Percentiles rank a stretch among this genome's conserved stretches.
phyloP scores from a whole-genome alignment of 2,329 filamentous ascomycete species.

The Penicillium vulpinum region DNA sequence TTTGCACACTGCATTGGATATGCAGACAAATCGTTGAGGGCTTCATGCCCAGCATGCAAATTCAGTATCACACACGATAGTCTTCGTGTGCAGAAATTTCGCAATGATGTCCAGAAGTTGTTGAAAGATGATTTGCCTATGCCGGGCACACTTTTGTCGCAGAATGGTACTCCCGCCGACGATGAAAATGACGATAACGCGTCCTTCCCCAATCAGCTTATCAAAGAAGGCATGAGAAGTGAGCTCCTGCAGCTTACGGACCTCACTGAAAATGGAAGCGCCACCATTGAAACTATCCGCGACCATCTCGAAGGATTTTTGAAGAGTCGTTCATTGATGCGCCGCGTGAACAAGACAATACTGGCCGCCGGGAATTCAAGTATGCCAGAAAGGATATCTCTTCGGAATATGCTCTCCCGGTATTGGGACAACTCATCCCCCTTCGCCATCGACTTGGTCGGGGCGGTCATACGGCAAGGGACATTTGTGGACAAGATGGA shows the following conservation, averaged over 20 bases:
- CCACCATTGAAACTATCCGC: not conserved
- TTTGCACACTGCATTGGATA: constrained; percentile 33
- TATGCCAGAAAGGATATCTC: constrained; percentile 28
- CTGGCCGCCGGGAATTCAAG: constrained; percentile 5
- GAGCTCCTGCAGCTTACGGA: not conserved
- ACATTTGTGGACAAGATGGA: constrained; percentile 63
- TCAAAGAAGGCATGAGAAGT: constrained; percentile 36
- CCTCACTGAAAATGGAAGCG: not conserved
- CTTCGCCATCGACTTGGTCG: constrained; percentile 44
- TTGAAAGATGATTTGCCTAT: constrained; percentile 55
- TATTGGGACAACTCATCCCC: constrained; percentile 46
- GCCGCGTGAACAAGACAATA: constrained; percentile 38
- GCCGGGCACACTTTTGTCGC: constrained; percentile 66
- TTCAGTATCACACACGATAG: constrained; percentile 56
- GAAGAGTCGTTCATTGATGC: not conserved
- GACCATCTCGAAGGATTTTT: not conserved
- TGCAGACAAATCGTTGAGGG: constrained; percentile 49
- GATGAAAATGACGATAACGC: constrained; percentile 21
- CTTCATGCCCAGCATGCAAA: constrained; percentile 55
- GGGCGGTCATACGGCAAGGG: constrained; percentile 47
- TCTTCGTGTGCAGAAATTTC: constrained; percentile 64
- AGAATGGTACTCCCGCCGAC: constrained; percentile 52
- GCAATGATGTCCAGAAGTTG: constrained; percentile 55
- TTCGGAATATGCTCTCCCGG: constrained; percentile 45
- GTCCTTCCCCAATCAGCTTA: constrained; percentile 57